These are phyloP conservation scores for Colletotrichum tamarilloi DNA, from an alignment of 2,329 filamentous ascomycete genomes.

Conservation along the genomic window DNA sequence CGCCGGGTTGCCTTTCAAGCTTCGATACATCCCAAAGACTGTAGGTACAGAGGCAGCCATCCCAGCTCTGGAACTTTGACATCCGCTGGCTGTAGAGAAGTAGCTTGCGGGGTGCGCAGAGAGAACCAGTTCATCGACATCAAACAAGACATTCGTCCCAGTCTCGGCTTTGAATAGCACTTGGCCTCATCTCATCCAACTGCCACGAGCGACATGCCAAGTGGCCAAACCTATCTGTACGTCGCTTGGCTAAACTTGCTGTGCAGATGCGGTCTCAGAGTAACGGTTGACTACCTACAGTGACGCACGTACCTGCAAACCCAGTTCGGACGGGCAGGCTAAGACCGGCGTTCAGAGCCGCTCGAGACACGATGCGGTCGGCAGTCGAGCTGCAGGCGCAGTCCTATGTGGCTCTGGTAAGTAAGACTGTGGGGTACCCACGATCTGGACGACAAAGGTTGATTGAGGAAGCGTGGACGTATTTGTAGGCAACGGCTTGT, in stretches of 20 bases:
- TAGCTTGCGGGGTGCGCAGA: neutral
- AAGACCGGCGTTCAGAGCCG: constrained; percentile 27
- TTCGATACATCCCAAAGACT: neutral
- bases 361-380: constrained; percentile 23
- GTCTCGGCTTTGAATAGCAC: neutral
- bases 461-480: neutral
- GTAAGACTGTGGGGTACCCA: constrained; percentile 4
- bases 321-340: constrained; percentile 17
- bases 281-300: constrained; percentile 1
- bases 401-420: constrained; percentile 14
- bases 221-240: neutral
- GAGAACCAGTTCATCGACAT: neutral
- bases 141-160: constrained; percentile 6
- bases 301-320: constrained; percentile 15
- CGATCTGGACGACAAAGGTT: neutral
- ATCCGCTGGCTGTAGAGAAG: neutral
- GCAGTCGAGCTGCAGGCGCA: constrained; percentile 10
- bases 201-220: neutral
- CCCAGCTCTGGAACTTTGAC: neutral
- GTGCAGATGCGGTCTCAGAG: constrained; percentile 33
- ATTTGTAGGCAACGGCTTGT: constrained; percentile 15
- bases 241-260: neutral
- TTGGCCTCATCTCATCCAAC: neutral
- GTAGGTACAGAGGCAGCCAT: neutral
- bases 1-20: neutral